phyloP scores from a whole-genome alignment of 306 rosid species.

The Trichosanthes truncata region DNA sequence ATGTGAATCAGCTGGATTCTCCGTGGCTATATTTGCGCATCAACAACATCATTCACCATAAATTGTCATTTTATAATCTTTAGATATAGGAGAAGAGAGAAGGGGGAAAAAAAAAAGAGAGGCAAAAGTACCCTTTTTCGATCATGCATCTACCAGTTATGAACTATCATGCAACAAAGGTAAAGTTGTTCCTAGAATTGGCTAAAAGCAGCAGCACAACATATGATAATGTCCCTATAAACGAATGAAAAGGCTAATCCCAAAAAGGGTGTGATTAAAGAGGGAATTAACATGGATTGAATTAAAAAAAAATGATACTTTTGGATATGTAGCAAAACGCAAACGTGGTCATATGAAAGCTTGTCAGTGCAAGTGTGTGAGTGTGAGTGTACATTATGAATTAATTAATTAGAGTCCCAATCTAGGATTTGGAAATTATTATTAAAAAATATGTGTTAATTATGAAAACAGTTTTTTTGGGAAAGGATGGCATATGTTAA shows the following conservation, averaged over 20 bases:
- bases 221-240: conserved; percentile 1
- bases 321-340: neutral
- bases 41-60: no score
- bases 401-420: neutral
- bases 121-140: no score
- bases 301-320: neutral
- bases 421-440: neutral
- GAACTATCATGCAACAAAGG: neutral
- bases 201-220: neutral
- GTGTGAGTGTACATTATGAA: neutral
- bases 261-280: neutral
- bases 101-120: no score
- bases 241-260: neutral
- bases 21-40: no score
- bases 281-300: neutral
- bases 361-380: neutral
- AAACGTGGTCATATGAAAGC: neutral
- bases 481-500: neutral
- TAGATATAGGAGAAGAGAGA: no score
- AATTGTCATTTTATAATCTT: no score
- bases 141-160: no score
- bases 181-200: neutral
- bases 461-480: neutral
- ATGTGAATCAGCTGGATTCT: no score
- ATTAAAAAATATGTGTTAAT: neutral